These are phyloP conservation scores for Amanita muscaria DNA, from an alignment of 768 basidiomycete genomes.

Conservation along the genomic window DNA sequence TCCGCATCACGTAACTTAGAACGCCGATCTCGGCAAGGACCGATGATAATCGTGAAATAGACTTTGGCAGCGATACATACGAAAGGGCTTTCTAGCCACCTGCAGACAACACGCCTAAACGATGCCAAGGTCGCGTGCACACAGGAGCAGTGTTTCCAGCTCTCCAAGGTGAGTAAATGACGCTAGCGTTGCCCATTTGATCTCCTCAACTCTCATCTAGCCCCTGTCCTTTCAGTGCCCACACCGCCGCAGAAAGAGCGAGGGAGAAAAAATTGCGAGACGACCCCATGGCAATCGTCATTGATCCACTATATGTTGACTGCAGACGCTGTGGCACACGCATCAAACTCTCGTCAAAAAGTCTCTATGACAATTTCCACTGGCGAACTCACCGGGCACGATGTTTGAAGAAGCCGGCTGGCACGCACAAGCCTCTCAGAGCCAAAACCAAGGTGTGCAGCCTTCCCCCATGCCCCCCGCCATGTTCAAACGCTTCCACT, in stretches of 20 bases:
- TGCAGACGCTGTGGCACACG: constrained; percentile 46
- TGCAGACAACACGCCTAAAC: constrained; percentile 5
- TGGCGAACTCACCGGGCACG: constrained; percentile 57
- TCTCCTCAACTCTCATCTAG: constrained; percentile 1
- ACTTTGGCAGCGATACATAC: constrained; percentile 3
- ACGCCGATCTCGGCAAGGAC: constrained; percentile 8
- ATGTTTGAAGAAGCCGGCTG: constrained; percentile 39
- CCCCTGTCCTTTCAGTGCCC: constrained; percentile 5
- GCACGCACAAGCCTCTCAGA: constrained; percentile 15
- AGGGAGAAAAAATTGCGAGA: constrained; percentile 44
- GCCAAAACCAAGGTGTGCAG: constrained; percentile 12
- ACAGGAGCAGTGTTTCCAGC: neutral
- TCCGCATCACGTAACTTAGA: constrained; percentile 3
- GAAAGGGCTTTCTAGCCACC: constrained; percentile 8
- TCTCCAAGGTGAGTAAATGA: neutral
- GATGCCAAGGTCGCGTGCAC: constrained; percentile 5
- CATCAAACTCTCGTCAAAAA: constrained; percentile 64
- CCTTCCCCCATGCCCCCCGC: constrained; percentile 17
- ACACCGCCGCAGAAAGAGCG: constrained; percentile 34
- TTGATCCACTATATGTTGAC: constrained; percentile 40
- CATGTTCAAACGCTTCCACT: neutral
- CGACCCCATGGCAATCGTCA: constrained; percentile 45
- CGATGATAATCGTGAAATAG: constrained; percentile 9
- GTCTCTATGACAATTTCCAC: constrained; percentile 56
- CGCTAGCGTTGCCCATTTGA: neutral